Evolutionary conservation across 2,329 filamentous ascomycete genomes (phyloP), one percentile per base, ranked within the genome.

Genomic region (Exutisphaerella laricina): DNA sequence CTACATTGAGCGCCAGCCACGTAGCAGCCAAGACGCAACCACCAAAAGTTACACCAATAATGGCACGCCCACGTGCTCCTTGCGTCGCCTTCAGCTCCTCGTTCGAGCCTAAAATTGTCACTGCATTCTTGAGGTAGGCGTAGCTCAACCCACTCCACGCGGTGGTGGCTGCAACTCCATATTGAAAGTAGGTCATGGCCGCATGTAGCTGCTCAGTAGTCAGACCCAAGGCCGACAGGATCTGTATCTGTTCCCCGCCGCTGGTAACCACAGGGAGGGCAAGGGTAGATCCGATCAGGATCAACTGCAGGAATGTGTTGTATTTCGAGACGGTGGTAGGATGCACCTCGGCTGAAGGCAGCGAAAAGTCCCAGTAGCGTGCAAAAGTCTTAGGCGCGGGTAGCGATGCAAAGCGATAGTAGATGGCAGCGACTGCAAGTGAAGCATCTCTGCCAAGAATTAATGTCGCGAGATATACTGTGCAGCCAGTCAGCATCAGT

Each of bases 311-410:
- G 31, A 94, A 88, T 0, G 92, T 98, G 67, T 98, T 98, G 66
- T 88, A 66, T 58, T 94, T 94, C 67, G 84, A 88, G 49, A 94
- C 86, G 1, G 77, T 83, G 0, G 87, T 92, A 1, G 87, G 87
- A 47, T 80, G 83, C 4, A 94, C 87, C 66, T 92, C 86, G 2
- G 87, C 87, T 28, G 82, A 86, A 2, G 87, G 92, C 10, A 98
- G 75, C 3, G 85, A 90, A 62, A 98, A 97, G 67, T 98, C 92
- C 92, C 92, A 98, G 67, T 97, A 98, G 13, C 92, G 75, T 13
- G 77, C 69, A 66, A 96, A 86, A 0, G 92, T 97, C 69, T 97
- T 97, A 1, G 92, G 92, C 0, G 86, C 82, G 0, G 92, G 92
- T 4, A 98, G 75, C 2, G 87, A 94, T 53, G 96, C 94, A 78